Evolutionary conservation across 352 stramenopile genomes (phyloP), one percentile per base, ranked within the genome.

Genomic region (Phytophthora pseudosyringae): DNA sequence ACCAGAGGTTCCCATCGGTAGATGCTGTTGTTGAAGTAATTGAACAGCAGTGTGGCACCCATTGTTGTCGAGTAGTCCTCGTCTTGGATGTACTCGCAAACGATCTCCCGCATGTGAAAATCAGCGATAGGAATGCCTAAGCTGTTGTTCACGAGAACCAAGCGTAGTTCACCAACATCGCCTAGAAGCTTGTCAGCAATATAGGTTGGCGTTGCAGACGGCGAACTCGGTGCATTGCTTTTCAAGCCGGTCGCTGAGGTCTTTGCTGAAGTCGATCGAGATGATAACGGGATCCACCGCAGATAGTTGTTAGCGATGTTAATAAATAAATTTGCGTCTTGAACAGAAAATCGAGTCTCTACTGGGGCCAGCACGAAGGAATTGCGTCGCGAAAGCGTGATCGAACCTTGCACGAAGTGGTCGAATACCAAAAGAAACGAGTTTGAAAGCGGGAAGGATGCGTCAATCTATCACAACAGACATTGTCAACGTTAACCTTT

Each of bases 21-120:
- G 57, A 96, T 96, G 50, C 88, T 94, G 69, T 96, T 96, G 75
- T 96, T 96, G 69, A 96, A 96, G 59, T 94, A 96, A 59, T 94
- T 94, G 57, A 94, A 83, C 26, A 87, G 80, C 47, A 96, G 35
- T 15, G 90, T 93, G 5, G 81, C 85, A 12, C 88, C 88, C 40
- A 93, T 65, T 8, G 83, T 88, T 21, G 88, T 91, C 28, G 85
- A 93, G 53, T 84, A 93, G 36, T 92, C 86, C 60, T 95, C 83
- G 46, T 94, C 83, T 73, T 93, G 76, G 10, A 93, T 89, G 48
- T 93, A 94, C 71, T 96, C 84, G 56, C 88, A 96, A 50, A 93
- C 86, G 54, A 96, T 95, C 32, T 96, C 88, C 10, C 81, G 79
- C 65, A 96, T 78, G 47, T 92, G 83, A 53, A 96, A 90, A 72